A percentile compares a stretch with the other conserved stretches of the same genome.
Evolutionary conservation across 352 stramenopile species (phyloP).

Genomic region (Thalassiosira mediterranea): DNA sequence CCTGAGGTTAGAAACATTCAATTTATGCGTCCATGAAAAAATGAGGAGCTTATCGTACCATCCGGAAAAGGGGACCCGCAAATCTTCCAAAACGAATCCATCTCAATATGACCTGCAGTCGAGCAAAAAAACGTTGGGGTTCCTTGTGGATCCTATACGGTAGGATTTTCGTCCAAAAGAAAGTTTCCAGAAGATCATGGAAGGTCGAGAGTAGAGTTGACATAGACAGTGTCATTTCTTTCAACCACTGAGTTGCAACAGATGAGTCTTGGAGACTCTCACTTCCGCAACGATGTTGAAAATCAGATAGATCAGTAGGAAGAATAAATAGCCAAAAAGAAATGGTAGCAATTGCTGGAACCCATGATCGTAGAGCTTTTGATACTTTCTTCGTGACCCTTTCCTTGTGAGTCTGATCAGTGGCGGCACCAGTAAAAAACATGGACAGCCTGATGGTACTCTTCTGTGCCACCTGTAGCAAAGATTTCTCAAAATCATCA

Average conservation of each 20-base stretch:
- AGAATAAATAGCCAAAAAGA: conserved; percentile 63
- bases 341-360: conserved; percentile 47
- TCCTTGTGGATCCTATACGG: conserved; percentile 55
- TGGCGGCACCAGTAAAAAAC: conserved; percentile 31
- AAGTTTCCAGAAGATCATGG: conserved; percentile 35
- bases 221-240: conserved; percentile 24
- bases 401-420: conserved; percentile 25
- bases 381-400: conserved; percentile 21
- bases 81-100: conserved; percentile 61
- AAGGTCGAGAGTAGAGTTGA: conserved; percentile 16
- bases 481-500: conserved; percentile 55
- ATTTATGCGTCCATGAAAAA: background rate
- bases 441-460: conserved; percentile 30
- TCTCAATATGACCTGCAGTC: conserved; percentile 53
- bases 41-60: conserved; percentile 30
- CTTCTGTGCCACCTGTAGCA: conserved; percentile 36
- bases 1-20: background rate
- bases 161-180: conserved; percentile 58
- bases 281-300: conserved; percentile 19
- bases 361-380: conserved; percentile 48
- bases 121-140: conserved; percentile 50
- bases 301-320: conserved; percentile 42
- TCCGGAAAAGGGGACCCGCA: conserved; percentile 54
- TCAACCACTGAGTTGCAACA: conserved; percentile 57
- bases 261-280: conserved; percentile 50